phyloP scores from a whole-genome alignment of 2,329 filamentous ascomycete species.

The Aspergillus tamarii region DNA sequence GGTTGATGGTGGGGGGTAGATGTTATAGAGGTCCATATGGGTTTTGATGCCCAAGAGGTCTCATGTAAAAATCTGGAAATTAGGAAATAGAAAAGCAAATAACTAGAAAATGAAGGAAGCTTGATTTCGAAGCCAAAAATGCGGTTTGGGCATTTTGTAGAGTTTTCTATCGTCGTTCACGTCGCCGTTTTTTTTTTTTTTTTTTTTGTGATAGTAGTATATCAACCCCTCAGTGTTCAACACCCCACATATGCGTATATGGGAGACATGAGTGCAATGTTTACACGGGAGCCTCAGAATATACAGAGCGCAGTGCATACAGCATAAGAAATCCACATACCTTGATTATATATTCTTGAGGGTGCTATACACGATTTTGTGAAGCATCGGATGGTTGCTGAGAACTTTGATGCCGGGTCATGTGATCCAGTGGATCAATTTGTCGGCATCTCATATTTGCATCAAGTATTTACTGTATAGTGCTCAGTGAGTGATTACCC shows the following conservation, averaged over 20 bases:
- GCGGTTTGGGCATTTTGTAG: neutral
- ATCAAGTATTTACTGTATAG: neutral
- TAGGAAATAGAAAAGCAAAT: neutral
- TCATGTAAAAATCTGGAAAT: neutral
- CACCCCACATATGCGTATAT: neutral
- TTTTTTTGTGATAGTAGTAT: conserved; percentile 1
- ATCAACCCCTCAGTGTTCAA: neutral
- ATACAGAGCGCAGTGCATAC: neutral
- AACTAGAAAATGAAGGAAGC: neutral
- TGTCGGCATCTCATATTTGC: conserved; percentile 1
- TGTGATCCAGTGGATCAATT: conserved; percentile 10
- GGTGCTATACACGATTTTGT: neutral
- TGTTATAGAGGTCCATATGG: neutral
- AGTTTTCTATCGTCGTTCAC: neutral
- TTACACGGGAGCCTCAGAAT: neutral
- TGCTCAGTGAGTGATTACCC: neutral
- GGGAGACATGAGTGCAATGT: neutral
- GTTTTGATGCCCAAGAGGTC: neutral
- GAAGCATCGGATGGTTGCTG: neutral
- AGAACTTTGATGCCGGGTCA: conserved; percentile 19
- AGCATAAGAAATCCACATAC: neutral
- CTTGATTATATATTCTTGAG: neutral
- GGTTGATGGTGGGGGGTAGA: neutral
- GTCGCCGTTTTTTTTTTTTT: neutral
- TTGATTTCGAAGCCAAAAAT: neutral